These are phyloP conservation scores for Penicillium chermesinum DNA, from an alignment of 495 filamentous ascomycete genomes.

Conservation along the genomic window DNA sequence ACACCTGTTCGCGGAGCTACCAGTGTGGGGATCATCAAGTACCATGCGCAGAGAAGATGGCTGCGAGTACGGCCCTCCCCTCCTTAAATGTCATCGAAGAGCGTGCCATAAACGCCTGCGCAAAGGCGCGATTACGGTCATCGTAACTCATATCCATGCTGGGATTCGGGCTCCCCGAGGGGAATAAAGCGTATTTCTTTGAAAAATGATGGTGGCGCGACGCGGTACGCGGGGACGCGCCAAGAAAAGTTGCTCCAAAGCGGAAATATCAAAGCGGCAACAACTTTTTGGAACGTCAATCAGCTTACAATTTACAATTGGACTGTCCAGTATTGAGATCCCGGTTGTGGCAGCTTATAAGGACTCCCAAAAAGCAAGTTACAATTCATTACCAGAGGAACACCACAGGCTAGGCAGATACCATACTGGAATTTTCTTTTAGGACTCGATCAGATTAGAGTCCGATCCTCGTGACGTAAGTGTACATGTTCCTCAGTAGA, in stretches of 20 bases:
- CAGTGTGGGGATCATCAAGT: no score
- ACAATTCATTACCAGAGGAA: no score
- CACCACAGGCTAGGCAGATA: no score
- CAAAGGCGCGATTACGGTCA: slow-evolving; percentile 82
- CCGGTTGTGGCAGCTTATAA: no score
- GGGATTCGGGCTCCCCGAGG: not conserved
- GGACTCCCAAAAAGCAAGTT: no score
- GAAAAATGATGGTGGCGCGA: not conserved
- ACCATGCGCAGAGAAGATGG: slow-evolving; percentile 60
- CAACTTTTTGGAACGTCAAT: no score
- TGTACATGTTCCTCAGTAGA: no score
- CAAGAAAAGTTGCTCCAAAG: not conserved
- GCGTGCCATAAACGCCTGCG: slow-evolving; percentile 82
- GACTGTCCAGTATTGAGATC: no score
- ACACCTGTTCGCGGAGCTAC: no score
- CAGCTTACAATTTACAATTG: no score
- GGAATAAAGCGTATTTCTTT: not conserved
- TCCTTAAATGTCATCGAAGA: slow-evolving; percentile 70
- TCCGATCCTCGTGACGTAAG: slow-evolving; percentile 23
- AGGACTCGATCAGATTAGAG: slow-evolving; percentile 11
- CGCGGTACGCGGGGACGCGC: not conserved
- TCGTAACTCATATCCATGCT: slow-evolving; percentile 36
- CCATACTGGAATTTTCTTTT: no score
- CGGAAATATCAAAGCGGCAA: no score
- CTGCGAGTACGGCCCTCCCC: slow-evolving; percentile 66